Evolutionary conservation across 2,329 filamentous ascomycete genomes (phyloP).

Genomic region (Aspergillus awamori): DNA sequence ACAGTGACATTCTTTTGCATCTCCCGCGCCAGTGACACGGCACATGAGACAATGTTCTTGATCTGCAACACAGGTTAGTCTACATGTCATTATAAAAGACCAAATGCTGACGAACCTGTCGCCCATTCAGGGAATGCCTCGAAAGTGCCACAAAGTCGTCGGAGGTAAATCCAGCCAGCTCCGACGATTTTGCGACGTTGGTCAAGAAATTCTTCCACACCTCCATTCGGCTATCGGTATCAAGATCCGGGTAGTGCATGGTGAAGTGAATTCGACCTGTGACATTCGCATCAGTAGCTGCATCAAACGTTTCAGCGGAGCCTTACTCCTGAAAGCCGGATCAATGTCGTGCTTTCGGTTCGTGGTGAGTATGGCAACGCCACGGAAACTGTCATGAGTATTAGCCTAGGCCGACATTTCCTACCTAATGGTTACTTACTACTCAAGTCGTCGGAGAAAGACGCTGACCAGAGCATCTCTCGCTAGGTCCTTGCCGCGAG

Average conservation of each 20-base stretch:
- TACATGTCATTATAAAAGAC: neutral
- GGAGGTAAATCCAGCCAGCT: neutral
- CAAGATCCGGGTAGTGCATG: constrained; percentile 1
- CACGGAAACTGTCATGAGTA: neutral
- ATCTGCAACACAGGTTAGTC: neutral
- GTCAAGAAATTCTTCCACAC: constrained; percentile 7
- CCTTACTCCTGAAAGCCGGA: neutral
- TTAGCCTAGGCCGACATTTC: neutral
- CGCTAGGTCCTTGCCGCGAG: constrained; percentile 7
- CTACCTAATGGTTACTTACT: neutral
- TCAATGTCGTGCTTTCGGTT: constrained; percentile 5
- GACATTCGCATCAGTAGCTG: neutral
- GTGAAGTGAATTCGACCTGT: constrained; percentile 8
- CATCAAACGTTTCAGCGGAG: neutral
- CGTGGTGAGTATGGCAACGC: constrained; percentile 6
- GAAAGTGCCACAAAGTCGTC: neutral
- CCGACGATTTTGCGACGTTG: constrained; percentile 1
- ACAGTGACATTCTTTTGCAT: constrained; percentile 1
- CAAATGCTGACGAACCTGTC: neutral
- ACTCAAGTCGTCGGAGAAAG: constrained; percentile 7
- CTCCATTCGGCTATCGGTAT: neutral
- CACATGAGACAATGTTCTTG: constrained; percentile 5
- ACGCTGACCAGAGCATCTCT: constrained; percentile 7
- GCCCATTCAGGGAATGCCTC: neutral
- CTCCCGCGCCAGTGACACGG: constrained; percentile 3